Evolutionary conservation across 2,329 filamentous ascomycete species (phyloP).

Genomic region (Penicillium sp.): DNA sequence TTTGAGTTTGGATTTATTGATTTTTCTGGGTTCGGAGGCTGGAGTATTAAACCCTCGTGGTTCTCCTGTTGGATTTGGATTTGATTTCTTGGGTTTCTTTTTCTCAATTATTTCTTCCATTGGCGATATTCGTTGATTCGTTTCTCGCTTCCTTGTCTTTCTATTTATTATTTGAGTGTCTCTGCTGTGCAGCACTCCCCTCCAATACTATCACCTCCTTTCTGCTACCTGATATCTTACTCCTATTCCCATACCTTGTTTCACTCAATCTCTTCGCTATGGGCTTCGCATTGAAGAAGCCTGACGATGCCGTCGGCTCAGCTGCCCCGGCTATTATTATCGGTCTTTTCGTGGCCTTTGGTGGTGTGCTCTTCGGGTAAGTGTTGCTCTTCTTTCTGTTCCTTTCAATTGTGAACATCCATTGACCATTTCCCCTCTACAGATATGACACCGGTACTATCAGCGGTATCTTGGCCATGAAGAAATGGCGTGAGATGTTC

Average conservation of each 20-base stretch:
- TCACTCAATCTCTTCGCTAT: conserved; percentile 35
- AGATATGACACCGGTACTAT: conserved; percentile 62
- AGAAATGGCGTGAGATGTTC: conserved; percentile 48
- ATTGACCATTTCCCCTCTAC: not conserved
- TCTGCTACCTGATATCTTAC: not conserved
- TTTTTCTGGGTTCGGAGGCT: conserved; percentile 4
- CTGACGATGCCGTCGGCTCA: conserved; percentile 53
- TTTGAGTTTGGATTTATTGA: conserved; percentile 8
- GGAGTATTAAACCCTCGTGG: conserved; percentile 18
- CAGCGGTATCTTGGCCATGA: conserved; percentile 58
- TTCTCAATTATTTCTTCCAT: not conserved
- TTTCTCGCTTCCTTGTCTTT: conserved; percentile 7
- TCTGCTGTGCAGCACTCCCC: conserved; percentile 16
- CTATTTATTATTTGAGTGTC: conserved; percentile 1
- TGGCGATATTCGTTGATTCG: conserved; percentile 13
- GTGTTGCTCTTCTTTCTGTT: conserved; percentile 24
- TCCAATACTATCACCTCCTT: conserved; percentile 1
- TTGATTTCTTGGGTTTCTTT: not conserved
- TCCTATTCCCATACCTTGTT: not conserved
- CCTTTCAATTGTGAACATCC: not conserved
- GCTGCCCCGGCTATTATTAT: conserved; percentile 59
- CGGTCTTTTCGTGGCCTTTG: conserved; percentile 64
- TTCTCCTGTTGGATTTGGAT: not conserved
- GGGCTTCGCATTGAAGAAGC: conserved; percentile 54
- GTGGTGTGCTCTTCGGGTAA: conserved; percentile 63